Base-by-base conservation (phyloP, 2,329 filamentous ascomycete genomes). In the Rhinocladiella mackenziei region DNA sequence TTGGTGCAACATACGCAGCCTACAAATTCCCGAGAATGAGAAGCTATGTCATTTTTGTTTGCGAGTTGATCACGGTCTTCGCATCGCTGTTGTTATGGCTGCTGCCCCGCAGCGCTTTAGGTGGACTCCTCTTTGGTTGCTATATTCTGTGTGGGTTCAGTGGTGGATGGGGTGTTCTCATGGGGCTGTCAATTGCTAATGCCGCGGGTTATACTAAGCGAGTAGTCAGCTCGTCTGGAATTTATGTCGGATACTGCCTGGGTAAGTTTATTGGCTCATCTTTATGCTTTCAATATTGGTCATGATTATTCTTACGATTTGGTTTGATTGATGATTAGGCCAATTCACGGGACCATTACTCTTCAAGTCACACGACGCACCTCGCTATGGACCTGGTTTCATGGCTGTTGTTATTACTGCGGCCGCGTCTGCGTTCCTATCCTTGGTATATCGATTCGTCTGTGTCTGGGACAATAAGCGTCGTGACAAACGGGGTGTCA, bases 111-210 rank as follows among this genome's bases (percentile, higher is more conserved):
- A 52, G 52, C 3, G 58, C 60, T 5, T 69, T 62, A 9, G 72
- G 72, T 0, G 72, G 64, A 0, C 52, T 74, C 1, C 58, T 77
- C 0, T 76, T 76, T 48, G 74, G 65, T 0, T 65, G 65, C 10
- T 73, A 72, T 38, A 74, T 75, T 35, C 58, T 77, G 7, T 67
- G 72, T 1, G 69, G 66, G 0, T 53, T 58, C 44, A 67, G 66
- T 8, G 72, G 65, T 2, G 70, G 65, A 0, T 77, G 76, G 47
- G 72, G 69, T 2, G 69, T 76, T 3, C 56, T 75, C 0, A 75
- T 78, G 65, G 69, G 69, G 0, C 54, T 75, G 3, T 65, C 68
- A 30, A 67, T 73, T 31, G 71, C 39, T 17, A 57, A 56, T 28
- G 45, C 55, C 10, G 55, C 49, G 7, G 53, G 55, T 15, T 58